These are phyloP conservation scores for Cryptococcus sp. DNA, from an alignment of 1,284 basidiomycete species.

Conservation along the genomic window DNA sequence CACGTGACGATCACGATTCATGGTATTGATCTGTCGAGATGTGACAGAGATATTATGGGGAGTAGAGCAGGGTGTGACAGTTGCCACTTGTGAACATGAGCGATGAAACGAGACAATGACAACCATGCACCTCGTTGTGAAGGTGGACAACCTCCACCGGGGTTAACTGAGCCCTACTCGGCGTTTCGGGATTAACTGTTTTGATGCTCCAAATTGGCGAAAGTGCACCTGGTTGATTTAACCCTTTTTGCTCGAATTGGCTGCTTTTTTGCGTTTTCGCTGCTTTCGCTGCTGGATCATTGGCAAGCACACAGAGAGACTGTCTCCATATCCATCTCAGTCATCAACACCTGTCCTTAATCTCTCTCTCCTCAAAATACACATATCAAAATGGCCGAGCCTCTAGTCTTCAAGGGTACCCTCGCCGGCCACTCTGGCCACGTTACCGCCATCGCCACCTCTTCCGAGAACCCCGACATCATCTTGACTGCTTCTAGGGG, in stretches of 20 bases:
- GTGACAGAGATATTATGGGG: too few species aligned
- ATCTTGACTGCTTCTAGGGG: slow-evolving; percentile 95
- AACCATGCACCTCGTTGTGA: too few species aligned
- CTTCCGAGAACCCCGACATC: slow-evolving; percentile 94
- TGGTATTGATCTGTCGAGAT: too few species aligned
- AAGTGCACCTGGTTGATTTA: not conserved
- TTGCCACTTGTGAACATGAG: too few species aligned
- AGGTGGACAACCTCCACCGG: not conserved
- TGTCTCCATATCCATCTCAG: too few species aligned
- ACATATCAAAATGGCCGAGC: slow-evolving; percentile 67
- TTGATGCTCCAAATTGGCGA: not conserved
- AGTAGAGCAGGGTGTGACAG: too few species aligned
- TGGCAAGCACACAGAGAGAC: too few species aligned
- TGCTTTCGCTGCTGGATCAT: too few species aligned
- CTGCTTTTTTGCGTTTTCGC: too few species aligned
- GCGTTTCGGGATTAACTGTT: not conserved
- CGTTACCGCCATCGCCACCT: slow-evolving; percentile 95
- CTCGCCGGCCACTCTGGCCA: slow-evolving; percentile 94
- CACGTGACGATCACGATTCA: too few species aligned
- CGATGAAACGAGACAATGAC: too few species aligned
- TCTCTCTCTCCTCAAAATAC: not conserved
- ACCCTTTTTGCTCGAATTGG: too few species aligned
- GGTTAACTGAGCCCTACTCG: not conserved
- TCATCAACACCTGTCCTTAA: not conserved
- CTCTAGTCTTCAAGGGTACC: slow-evolving; percentile 87